Percentiles rank a stretch among this genome's conserved stretches.
Evolutionary conservation across 352 stramenopile genomes (phyloP).

Genomic region (Phytophthora colocasiae): DNA sequence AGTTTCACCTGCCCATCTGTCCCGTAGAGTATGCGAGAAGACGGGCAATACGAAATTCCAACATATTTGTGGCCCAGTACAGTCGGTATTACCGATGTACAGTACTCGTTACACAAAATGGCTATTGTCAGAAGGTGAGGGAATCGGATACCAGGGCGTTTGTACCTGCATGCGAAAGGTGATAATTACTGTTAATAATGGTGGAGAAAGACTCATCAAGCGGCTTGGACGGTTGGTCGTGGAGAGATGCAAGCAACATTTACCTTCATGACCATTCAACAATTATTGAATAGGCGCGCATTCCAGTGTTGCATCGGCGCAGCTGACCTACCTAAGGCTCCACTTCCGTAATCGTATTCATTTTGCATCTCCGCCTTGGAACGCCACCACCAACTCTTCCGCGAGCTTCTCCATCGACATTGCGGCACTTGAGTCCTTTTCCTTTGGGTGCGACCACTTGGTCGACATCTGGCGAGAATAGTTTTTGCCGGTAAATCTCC

Average conservation of each 20-base stretch:
- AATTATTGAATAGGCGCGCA: conserved; percentile 13
- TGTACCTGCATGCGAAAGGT: not conserved
- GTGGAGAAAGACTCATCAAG: not conserved
- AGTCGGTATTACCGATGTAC: no score
- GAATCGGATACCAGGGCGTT: not conserved
- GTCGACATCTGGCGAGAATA: conserved; percentile 16
- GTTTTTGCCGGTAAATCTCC: conserved; percentile 6
- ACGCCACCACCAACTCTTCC: not conserved
- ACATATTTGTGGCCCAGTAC: not conserved
- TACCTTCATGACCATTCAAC: conserved; percentile 11
- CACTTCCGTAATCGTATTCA: conserved; percentile 2
- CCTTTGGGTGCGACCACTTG: conserved; percentile 1
- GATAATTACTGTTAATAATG: not conserved
- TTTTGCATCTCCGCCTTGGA: conserved; percentile 19
- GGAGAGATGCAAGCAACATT: not conserved
- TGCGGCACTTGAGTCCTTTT: conserved; percentile 20
- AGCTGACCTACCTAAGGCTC: not conserved
- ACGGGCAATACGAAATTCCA: conserved; percentile 23
- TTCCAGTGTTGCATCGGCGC: conserved; percentile 11
- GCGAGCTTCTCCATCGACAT: conserved; percentile 21
- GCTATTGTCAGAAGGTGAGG: not conserved
- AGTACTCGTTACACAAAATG: not conserved
- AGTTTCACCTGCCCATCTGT: conserved; percentile 4
- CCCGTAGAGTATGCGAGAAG: conserved; percentile 23
- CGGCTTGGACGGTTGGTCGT: not conserved